These are phyloP conservation scores for Alternaria viburni DNA, from an alignment of 2,329 filamentous ascomycete genomes.

Conservation along the genomic window DNA sequence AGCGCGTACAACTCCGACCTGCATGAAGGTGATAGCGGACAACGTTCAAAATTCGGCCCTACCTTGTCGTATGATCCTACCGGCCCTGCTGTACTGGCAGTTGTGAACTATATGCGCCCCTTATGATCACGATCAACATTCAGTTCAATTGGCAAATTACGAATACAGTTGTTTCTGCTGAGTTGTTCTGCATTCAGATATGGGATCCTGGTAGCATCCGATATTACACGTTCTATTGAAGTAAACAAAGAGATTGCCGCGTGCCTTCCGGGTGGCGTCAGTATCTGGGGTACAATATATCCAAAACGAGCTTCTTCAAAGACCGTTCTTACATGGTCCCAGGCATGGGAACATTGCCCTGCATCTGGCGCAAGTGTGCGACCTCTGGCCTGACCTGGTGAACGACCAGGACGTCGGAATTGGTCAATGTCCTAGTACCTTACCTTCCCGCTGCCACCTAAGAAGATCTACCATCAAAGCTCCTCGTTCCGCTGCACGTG, in stretches of 20 bases:
- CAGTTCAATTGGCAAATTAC: neutral
- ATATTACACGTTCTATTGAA: neutral
- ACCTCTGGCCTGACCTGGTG: neutral
- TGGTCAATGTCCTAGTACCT: slow-evolving; percentile 15
- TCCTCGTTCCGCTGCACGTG: slow-evolving; percentile 19
- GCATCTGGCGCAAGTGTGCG: neutral
- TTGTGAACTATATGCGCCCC: slow-evolving; percentile 4
- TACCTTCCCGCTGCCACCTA: slow-evolving; percentile 8
- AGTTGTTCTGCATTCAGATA: neutral
- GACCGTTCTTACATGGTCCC: neutral
- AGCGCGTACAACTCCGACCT: slow-evolving; percentile 26
- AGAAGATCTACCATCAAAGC: slow-evolving; percentile 25
- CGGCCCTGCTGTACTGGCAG: slow-evolving; percentile 8
- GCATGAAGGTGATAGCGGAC: slow-evolving; percentile 21
- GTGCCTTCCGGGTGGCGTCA: neutral
- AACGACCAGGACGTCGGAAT: slow-evolving; percentile 3
- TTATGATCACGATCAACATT: slow-evolving; percentile 11
- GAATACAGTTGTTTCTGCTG: neutral
- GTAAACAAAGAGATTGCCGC: neutral
- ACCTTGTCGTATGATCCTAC: slow-evolving; percentile 9
- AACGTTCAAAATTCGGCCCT: slow-evolving; percentile 20
- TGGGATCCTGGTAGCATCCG: neutral
- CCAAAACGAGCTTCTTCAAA: neutral
- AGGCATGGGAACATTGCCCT: neutral
- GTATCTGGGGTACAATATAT: neutral